Percentiles rank a stretch among this genome's conserved stretches.
Evolutionary conservation across 371 early-diverging fungal genomes (phyloP).

Genomic region (Mucor piriformis): DNA sequence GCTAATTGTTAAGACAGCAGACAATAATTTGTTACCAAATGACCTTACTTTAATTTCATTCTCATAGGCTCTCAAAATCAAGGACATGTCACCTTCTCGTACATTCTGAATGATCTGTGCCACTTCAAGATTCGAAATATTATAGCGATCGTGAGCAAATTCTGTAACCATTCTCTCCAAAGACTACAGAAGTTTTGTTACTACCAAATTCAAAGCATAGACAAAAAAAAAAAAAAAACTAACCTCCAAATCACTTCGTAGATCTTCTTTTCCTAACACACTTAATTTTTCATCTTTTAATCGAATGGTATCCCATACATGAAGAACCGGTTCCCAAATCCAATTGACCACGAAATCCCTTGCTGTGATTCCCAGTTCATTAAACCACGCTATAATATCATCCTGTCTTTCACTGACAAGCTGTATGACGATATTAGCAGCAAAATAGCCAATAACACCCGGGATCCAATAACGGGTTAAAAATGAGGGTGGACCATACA

Average conservation of each 20-base stretch:
- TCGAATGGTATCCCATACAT: constrained; percentile 82
- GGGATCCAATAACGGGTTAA: constrained; percentile 69
- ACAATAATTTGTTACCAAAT: no score
- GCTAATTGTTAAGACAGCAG: no score
- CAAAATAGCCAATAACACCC: constrained; percentile 36
- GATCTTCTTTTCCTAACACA: constrained; percentile 73
- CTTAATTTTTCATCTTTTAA: constrained; percentile 77
- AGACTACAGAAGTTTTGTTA: constrained; percentile 56
- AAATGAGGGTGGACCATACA: constrained; percentile 47
- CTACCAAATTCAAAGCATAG: no score
- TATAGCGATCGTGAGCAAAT: constrained; percentile 70
- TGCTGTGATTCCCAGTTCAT: constrained; percentile 55
- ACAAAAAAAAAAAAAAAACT: background rate
- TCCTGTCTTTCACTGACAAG: constrained; percentile 48
- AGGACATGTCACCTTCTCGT: constrained; percentile 77
- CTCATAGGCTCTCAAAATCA: constrained; percentile 80
- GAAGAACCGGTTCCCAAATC: constrained; percentile 75
- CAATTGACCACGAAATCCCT: constrained; percentile 70
- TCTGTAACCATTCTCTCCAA: constrained; percentile 87
- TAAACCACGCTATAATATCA: constrained; percentile 44
- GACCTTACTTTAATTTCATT: constrained; percentile 70
- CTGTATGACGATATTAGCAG: constrained; percentile 27
- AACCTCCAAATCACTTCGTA: constrained; percentile 80
- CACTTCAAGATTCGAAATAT: constrained; percentile 42
- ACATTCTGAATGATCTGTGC: constrained; percentile 45